phyloP scores from a whole-genome alignment of 805 yeast genomes.

The Myxozyma nipponensis region DNA sequence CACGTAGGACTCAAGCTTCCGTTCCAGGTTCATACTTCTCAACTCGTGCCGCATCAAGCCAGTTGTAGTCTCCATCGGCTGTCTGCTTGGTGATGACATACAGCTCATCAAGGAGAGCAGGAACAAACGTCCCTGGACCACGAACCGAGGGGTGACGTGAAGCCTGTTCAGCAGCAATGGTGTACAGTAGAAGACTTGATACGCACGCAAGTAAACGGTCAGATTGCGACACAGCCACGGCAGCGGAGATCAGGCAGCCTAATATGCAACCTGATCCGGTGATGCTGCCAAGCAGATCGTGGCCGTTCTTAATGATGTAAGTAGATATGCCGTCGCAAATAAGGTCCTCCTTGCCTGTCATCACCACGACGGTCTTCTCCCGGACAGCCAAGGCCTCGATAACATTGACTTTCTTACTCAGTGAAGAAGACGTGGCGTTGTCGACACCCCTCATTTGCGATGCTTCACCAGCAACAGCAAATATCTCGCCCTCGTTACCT shows the following conservation, averaged over 20 bases:
- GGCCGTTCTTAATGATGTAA: slow-evolving; percentile 52
- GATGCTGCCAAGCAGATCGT: slow-evolving; percentile 56
- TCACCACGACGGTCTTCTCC: slow-evolving; percentile 54
- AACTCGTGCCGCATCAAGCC: slow-evolving; percentile 19
- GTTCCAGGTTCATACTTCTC: slow-evolving; percentile 9
- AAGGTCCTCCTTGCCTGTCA: slow-evolving; percentile 61
- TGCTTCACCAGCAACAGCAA: slow-evolving; percentile 50
- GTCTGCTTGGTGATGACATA: slow-evolving; percentile 14
- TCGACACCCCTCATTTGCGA: slow-evolving; percentile 73
- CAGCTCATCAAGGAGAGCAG: slow-evolving; percentile 46
- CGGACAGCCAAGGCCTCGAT: slow-evolving; percentile 17
- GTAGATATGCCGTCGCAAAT: slow-evolving; percentile 46
- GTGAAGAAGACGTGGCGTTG: slow-evolving; percentile 41
- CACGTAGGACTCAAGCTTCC: no score
- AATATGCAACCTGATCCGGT: slow-evolving; percentile 85
- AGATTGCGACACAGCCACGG: slow-evolving; percentile 45
- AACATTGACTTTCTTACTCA: slow-evolving; percentile 33
- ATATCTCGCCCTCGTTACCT: slow-evolving; percentile 82
- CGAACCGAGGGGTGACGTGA: slow-evolving; percentile 35
- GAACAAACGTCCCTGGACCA: slow-evolving; percentile 57
- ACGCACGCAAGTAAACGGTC: slow-evolving; percentile 47
- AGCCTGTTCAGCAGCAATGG: slow-evolving; percentile 58
- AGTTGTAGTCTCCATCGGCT: slow-evolving; percentile 5
- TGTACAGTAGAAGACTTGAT: slow-evolving; percentile 56
- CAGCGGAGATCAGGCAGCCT: slow-evolving; percentile 66